Evolutionary conservation across 2,329 filamentous ascomycete species (phyloP), one percentile per base, ranked within the genome.

Genomic region (Ilyonectria robusta): DNA sequence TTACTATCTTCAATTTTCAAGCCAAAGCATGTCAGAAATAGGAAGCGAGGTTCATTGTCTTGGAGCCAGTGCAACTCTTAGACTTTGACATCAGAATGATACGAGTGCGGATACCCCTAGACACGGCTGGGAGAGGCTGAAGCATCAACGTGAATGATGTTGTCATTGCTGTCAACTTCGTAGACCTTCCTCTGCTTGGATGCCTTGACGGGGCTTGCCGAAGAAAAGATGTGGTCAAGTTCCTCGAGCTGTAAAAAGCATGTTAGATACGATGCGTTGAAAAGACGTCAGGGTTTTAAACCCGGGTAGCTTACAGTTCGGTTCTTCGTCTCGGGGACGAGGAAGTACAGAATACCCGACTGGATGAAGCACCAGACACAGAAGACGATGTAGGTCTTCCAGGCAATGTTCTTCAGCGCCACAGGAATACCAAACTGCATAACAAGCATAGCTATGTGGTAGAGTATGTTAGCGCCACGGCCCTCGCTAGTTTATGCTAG

Each of bases 371-470:
- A 82, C 83, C 83, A 85, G 46, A 80, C 58, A 15, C 79, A 82
- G 71, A 88, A 87, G 33, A 86, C 77, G 59, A 89, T 87, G 71
- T 88, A 88, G 0, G 85, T 86, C 67, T 83, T 82, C 86, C 85
- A 89, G 0, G 80, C 82, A 54, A 89, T 88, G 56, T 83, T 80
- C 29, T 83, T 78, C 44, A 88, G 78, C 2, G 84, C 81, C 2
- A 87, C 82, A 0, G 84, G 84, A 47, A 81, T 82, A 58, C 79
- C 83, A 62, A 83, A 84, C 75, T 85, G 81, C 69, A 82, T 85
- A 59, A 71, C 65, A 59, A 76, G 72, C 62, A 72, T 69, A 3
- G 74, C 64, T 59, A 29, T 53, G 48, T 15, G n/a, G 37, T 4
- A 44, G 9, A n/a, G 13, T 35, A 40, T 48, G 50, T 65, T 10